Conservation (phyloP, 345 rosid genomes). For the Fremontodendron californicum region DNA sequence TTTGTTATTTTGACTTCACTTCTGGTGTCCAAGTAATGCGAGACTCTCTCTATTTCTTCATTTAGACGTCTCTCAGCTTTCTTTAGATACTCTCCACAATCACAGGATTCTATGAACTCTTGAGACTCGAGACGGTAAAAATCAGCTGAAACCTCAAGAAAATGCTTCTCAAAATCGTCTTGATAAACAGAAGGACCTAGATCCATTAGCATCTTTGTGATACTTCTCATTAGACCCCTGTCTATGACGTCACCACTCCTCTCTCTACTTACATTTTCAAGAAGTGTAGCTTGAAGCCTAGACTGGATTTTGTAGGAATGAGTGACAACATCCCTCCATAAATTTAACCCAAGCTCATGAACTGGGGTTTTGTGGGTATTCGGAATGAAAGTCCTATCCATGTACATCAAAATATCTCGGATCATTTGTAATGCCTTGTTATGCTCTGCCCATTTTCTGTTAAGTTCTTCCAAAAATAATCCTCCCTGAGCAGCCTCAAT, state of each 20-base stretch:
- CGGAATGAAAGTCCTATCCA: constrained; percentile 68
- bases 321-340: constrained; percentile 60
- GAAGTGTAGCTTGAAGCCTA: constrained; percentile 52
- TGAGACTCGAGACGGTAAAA: constrained; percentile 63
- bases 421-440: constrained; percentile 78
- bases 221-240: constrained; percentile 66
- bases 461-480: constrained; percentile 61
- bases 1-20: constrained; percentile 61
- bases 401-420: constrained; percentile 71
- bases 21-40: constrained; percentile 59
- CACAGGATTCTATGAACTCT: constrained; percentile 56
- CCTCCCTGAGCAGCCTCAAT: constrained; percentile 66
- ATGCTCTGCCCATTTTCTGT: constrained; percentile 73
- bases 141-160: constrained; percentile 58
- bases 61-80: constrained; percentile 65
- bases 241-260: constrained; percentile 66
- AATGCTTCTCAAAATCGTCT: constrained; percentile 64
- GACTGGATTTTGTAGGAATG: constrained; percentile 50
- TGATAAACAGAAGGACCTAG: constrained; percentile 63
- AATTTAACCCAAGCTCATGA: constrained; percentile 61
- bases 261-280: constrained; percentile 51
- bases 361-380: constrained; percentile 63
- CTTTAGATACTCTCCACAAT: constrained; percentile 69
- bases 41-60: constrained; percentile 73
- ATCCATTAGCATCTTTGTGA: constrained; percentile 67